These are phyloP conservation scores for Boletellus ananas DNA, from an alignment of 768 basidiomycete species.

Conservation along the genomic window DNA sequence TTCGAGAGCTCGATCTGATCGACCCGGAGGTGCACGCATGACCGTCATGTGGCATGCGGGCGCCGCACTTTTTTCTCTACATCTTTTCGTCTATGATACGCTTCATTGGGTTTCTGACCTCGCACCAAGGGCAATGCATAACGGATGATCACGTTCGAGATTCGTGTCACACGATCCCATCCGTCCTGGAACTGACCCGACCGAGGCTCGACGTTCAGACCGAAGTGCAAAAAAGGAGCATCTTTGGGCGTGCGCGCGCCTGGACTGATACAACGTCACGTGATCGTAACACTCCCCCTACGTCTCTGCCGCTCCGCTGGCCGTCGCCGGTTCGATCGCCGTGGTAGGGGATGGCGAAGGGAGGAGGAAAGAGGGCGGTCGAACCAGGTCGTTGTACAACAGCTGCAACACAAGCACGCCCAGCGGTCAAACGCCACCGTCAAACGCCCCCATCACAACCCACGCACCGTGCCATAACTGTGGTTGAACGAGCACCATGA, in stretches of 20 bases:
- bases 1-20: conserved; percentile 62
- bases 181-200: too few species aligned
- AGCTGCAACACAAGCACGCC: conserved; percentile 44
- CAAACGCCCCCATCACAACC: too few species aligned
- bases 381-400: conserved; percentile 84
- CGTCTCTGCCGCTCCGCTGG: conserved; percentile 44
- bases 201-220: too few species aligned
- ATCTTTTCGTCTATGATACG: not conserved
- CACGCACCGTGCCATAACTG: conserved; percentile 81
- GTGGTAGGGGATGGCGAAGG: conserved; percentile 32
- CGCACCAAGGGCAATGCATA: too few species aligned
- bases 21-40: conserved; percentile 19
- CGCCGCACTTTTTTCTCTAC: not conserved
- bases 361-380: conserved; percentile 57
- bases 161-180: too few species aligned
- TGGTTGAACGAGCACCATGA: conserved; percentile 27
- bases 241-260: too few species aligned
- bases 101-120: too few species aligned
- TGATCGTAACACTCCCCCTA: too few species aligned
- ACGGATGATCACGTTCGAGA: too few species aligned
- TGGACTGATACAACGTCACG: too few species aligned
- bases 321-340: conserved; percentile 21
- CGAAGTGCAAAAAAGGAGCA: too few species aligned
- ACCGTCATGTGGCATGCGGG: not conserved
- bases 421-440: too few species aligned